Percentiles rank a stretch among this genome's conserved stretches.
phyloP scores from a whole-genome alignment of 257 asterid species.

The Parsonsia alboflavescens region DNA sequence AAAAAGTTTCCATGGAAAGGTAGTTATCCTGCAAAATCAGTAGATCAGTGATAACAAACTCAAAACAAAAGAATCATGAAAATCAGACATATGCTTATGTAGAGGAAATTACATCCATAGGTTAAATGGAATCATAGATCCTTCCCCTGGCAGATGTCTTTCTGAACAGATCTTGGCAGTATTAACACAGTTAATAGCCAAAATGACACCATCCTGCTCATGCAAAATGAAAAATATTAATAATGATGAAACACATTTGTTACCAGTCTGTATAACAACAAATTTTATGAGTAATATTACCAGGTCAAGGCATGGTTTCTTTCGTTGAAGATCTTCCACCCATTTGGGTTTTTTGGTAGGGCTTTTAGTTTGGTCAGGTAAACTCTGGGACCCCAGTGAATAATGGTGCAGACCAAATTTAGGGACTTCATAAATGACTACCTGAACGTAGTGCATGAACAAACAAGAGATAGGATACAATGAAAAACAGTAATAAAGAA shows the following conservation, averaged over 20 bases:
- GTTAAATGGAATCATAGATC: conserved; percentile 23
- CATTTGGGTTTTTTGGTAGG: conserved; percentile 73
- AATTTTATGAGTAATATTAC: conserved; percentile 34
- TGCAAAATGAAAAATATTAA: conserved; percentile 11
- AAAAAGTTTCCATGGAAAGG: conserved; percentile 50
- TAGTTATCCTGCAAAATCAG: conserved; percentile 53
- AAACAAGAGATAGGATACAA: conserved; percentile 19
- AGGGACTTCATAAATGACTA: conserved; percentile 65
- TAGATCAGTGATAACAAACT: conserved; percentile 21
- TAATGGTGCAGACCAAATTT: conserved; percentile 68
- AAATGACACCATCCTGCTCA: conserved; percentile 60
- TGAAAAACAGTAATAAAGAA: conserved; percentile 1
- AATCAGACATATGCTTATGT: conserved; percentile 11
- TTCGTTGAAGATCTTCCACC: conserved; percentile 61
- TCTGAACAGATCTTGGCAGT: conserved; percentile 54
- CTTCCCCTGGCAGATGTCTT: conserved; percentile 30
- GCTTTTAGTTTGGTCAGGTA: conserved; percentile 26
- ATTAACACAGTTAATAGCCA: conserved; percentile 70
- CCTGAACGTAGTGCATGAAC: conserved; percentile 37
- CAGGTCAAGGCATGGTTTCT: conserved; percentile 49
- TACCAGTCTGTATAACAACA: conserved; percentile 18
- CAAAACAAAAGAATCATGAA: conserved; percentile 4
- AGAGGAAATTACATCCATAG: conserved; percentile 45
- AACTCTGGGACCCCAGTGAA: conserved; percentile 42
- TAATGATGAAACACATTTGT: not conserved